Evolutionary conservation across 1,284 basidiomycete species (phyloP), one percentile per base, ranked within the genome.

Genomic region (Polyporus tsugae): DNA sequence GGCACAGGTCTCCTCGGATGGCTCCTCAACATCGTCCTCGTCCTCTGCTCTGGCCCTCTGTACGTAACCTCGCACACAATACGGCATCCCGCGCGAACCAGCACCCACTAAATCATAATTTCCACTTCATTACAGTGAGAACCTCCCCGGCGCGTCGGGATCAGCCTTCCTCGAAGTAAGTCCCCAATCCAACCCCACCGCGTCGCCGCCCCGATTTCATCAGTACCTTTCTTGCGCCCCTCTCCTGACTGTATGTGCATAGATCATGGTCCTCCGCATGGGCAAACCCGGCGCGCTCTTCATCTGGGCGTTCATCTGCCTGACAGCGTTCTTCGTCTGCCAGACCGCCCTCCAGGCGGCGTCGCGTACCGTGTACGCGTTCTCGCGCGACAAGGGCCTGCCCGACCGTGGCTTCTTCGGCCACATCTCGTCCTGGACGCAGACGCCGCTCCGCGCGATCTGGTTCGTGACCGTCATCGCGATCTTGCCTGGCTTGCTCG

Each of bases 331-430:
- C 82, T 95, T 94, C 79, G 93, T 95, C 60, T 88, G 91, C 49
- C 94, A 95, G 78, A 89, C 90, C 3, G 85, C 92, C 33, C 84
- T 95, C 4, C 96, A 98, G 80, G 96, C 96, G 11, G 91, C 90
- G 66, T 95, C 95, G 5, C 88, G 96, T 60, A 93, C 95, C 0
- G 84, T 97, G 55, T 97, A 95, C 76, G 96, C 96, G 4, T 95
- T 98, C 82, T 94, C 92, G 76, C 92, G 95, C 67, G 95, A 96
- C 77, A 87, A 88, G 65, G 91, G 90, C 55, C 85, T 96, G 52
- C 95, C 95, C 6, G 96, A 98, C 78, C 78, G 86, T 29, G 93
- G 93, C 7, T 89, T 89, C 81, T 95, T 98, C 74, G 92, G 93
- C 36, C 82, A 87, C 69, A 86, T 94, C 73, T 91, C 88, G 76